Evolutionary conservation across 768 basidiomycete species (phyloP), one percentile per base, ranked within the genome.

Genomic region (Serpula lacrymans): DNA sequence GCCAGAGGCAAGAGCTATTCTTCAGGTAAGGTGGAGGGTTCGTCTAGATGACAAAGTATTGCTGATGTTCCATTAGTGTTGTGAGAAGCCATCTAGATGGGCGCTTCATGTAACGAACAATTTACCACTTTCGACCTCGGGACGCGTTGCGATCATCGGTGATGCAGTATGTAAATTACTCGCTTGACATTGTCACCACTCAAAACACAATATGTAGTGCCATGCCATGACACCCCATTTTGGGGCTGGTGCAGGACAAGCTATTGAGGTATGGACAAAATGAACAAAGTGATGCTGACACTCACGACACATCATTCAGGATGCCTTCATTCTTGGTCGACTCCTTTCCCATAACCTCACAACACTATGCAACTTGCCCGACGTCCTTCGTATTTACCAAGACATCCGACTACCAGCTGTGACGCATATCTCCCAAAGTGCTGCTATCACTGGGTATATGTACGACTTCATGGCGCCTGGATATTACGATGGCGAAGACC

Each of bases 171-270:
- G 60, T 34, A 12, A 13, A 20, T 26, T 40, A 12, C 12, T 21
- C 38, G 6, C 3, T 28, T 21, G 14, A 9, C 17, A 20, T 12
- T 14, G 4, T 23, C 26, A 35, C 4, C 18, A 17, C 22, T 14
- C 12, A 27, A 28, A 23, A 34, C 26, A 12, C n/a, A 12, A 34
- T 29, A 11, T 17, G 24, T 17, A 43, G 42, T 28, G 35, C 18
- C 77, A 79, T 49, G 75, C 75, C 1, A 74, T 73, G 68, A 55
- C 61, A 3, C 75, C 78, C 9, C 71, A 75, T 59, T 72, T 76
- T 58, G 78, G 77, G 21, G 72, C 77, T 7, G 77, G 77, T 24
- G 78, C 78, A 9, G 78, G 75, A 11, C 75, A 76, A 46, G 77
- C 77, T 5, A 69, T 79, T 40, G 78, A 80, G 74, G 77, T 55